Base-by-base conservation (phyloP, 805 yeast species). In the Sungouiozyma intestinalis region DNA sequence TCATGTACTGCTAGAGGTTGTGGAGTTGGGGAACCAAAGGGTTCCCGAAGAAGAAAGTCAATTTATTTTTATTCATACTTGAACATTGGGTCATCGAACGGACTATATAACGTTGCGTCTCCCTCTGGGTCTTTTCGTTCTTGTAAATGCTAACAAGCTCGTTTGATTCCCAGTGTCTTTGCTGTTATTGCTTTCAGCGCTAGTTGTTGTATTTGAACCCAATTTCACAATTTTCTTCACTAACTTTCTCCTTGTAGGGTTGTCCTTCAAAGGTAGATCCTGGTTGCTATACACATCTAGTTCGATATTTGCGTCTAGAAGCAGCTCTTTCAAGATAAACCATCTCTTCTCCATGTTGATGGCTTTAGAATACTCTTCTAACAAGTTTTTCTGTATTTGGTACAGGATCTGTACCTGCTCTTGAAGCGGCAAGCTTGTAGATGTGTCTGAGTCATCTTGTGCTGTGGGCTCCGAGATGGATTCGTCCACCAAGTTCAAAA, bases 301-400 rank as follows among this genome's bases (percentile, higher is more conserved):
- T 42, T 60, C 62, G 3, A 54, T 47, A 41, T 57, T 58, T 7
- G 65, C 63, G 35, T 60, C 63, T 8, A 61, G 44, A 29, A 61
- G 14, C 11, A 58, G 31, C 41, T 61, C 65, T 40, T 58, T 58
- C 17, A 56, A 42, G 9, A 52, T 36, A 32, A 60, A 60, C 65
- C 64, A 60, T 43, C 53, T 57, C 35, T 53, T 54, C 39, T 60
- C 60, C 21, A 48, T 44, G 17, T 48, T 45, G 7, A 51, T 44
- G 15, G 47, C 38, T 1, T 19, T n/a, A 11, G 40, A 39, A 41
- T 61, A 61, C 24, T 57, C 51, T 7, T 33, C 31, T 3, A 48
- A 38, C 16, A 61, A 45, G 11, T 40, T 46, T 6, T 39, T 24
- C 21, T 58, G 57, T 9, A 60, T 43, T 16, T 54, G 45, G 9